Base-by-base conservation (phyloP, 1,139 yeast genomes). In the Diutina scorzettiae region DNA sequence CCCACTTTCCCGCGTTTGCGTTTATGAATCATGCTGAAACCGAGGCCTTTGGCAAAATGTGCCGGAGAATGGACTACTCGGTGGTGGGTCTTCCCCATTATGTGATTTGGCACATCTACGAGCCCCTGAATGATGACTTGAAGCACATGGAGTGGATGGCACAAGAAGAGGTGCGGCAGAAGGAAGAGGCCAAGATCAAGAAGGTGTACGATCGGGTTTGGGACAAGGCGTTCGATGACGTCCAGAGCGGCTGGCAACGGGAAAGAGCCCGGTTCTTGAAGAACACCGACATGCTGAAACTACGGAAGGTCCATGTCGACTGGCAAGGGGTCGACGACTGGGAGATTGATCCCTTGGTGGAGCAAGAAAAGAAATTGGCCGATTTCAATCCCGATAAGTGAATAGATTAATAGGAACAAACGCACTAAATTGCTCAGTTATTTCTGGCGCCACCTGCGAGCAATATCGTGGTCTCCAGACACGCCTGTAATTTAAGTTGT, bases 141-240 rank as follows among this genome's bases (percentile, higher is more conserved):
- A 81, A 84, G 62, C 95, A 86, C 57, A 86, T 86, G 95, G 95
- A 83, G 57, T 85, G 95, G 95, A 83, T 86, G 95, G 95, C 94
- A 1, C 76, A 83, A 53, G 95, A 86, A 59, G 95, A 86, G 58
- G 78, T 77, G 45, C 74, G 93, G 49, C 78, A 75, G 53, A 66
- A 73, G 48, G 81, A 76, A 56, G 86, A 82, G 53, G 76, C 74
- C 41, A 73, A 76, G 56, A 66, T 78, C 46, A 73, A 73, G 53
- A 78, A 78, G 55, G 76, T 80, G 44, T 83, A 83, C 58, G 81
- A 81, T 50, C 77, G 77, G 53, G 77, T 79, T 24, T 85, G 91
- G 85, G 74, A 69, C 48, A 70, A 74, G 48, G 95, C 89, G 2
- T 85, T 82, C 55, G 81, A 77, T 51, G 85, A 81, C 54, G 84